Conservation (phyloP, 2,329 filamentous ascomycete genomes). For the Penicillium janthinellum region DNA sequence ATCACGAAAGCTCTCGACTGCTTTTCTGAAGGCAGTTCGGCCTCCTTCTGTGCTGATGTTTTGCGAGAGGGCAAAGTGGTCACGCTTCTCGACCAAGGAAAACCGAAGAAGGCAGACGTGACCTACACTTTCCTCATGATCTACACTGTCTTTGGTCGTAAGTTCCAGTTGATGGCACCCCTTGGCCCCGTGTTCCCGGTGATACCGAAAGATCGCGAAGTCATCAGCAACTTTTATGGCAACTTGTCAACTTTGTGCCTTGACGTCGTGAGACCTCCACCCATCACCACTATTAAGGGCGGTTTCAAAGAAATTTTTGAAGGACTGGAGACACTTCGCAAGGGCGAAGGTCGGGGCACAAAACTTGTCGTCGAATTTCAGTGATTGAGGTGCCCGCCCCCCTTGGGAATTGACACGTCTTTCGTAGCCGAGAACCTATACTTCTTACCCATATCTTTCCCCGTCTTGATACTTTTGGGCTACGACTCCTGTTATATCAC, state of each 20-base stretch:
- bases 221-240: neutral
- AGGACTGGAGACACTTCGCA: constrained; percentile 2
- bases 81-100: neutral
- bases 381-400: neutral
- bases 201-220: neutral
- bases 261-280: neutral
- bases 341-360: neutral
- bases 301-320: neutral
- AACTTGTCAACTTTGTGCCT: constrained; percentile 1
- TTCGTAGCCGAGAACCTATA: neutral
- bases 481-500: neutral
- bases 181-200: neutral
- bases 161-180: neutral
- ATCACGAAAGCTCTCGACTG: constrained; percentile 1
- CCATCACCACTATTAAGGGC: neutral
- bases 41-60: neutral
- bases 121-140: neutral
- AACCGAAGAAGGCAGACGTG: neutral
- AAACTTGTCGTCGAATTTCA: constrained; percentile 1
- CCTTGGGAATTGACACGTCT: neutral
- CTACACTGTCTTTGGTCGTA: neutral
- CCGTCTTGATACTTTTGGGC: neutral
- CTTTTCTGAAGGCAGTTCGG: neutral
- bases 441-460: neutral
- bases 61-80: neutral